These are phyloP conservation scores for Caloboletus firmus DNA, from an alignment of 1,284 basidiomycete species.

Conservation along the genomic window DNA sequence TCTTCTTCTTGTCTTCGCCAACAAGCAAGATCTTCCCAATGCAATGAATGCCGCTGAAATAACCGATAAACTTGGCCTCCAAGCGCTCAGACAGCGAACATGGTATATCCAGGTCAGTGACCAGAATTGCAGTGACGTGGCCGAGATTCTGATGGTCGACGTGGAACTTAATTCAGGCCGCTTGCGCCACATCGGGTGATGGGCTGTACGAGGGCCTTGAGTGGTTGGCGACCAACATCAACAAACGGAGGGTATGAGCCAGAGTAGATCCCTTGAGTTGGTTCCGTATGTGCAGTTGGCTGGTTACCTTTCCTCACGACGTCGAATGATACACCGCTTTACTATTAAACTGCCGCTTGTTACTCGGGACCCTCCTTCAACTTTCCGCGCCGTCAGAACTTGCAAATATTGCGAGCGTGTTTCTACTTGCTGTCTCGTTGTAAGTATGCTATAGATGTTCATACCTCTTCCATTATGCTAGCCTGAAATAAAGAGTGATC, in stretches of 20 bases:
- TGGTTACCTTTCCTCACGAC: conserved; percentile 45
- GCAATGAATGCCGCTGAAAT: conserved; percentile 99
- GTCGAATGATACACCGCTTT: conserved; percentile 37
- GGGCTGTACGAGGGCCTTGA: conserved; percentile 99
- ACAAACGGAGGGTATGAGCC: conserved; percentile 69
- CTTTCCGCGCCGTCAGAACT: conserved; percentile 8
- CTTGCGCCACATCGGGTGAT: conserved; percentile 98
- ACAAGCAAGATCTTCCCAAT: conserved; percentile 99
- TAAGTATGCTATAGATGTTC: conserved; percentile 25
- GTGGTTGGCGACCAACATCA: conserved; percentile 89
- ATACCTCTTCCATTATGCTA: conserved; percentile 8
- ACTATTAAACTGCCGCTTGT: conserved; percentile 29
- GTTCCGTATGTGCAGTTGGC: conserved; percentile 50
- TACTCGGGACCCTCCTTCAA: conserved; percentile 28
- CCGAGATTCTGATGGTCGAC: conserved; percentile 16
- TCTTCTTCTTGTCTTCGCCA: conserved; percentile 97
- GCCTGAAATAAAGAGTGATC: conserved; percentile 10
- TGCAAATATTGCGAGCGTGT: conserved; percentile 8
- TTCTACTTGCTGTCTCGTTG: conserved; percentile 1
- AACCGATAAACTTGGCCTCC: conserved; percentile 98
- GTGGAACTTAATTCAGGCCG: conserved; percentile 59
- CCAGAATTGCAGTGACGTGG: neutral
- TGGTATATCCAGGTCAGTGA: conserved; percentile 95
- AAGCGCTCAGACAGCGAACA: conserved; percentile 93
- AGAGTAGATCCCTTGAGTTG: conserved; percentile 37